Evolutionary conservation across 495 filamentous ascomycete species (phyloP), one percentile per base, ranked within the genome.

Genomic region (Evansstolkia leycettana): DNA sequence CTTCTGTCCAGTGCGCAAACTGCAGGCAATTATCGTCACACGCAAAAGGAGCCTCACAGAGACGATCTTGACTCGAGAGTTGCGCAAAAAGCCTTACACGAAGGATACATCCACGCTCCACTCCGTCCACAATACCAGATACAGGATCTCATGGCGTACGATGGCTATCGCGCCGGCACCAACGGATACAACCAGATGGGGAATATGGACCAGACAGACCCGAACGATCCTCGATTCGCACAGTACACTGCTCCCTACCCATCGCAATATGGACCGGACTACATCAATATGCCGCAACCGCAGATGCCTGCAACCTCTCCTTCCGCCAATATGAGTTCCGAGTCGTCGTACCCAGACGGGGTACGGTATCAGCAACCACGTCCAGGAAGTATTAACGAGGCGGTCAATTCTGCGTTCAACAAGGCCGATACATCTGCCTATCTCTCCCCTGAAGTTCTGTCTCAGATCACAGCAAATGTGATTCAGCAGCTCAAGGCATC

Each of bases 391-490:
- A 57, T 61, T 58, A 73, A 65, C 40, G 66, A 70, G 25, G 68
- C 68, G 38, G 64, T 72, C 17, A 55, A 44, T 34, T 65, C 61
- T 6, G 65, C 69, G 1, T 58, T 70, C 12, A 36, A 58, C 27
- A 50, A 54, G 28, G 49, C 52, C 4, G 54, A 58, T 24, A 48
- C 51, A 12, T 38, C 57, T 1, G 46, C 45, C 13, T 62, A 67
- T 27, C 38, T 71, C 10, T 60, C 68, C 1, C 69, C 67, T 1
- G 69, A 73, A 6, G 44, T 72, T 2, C 45, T 73, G 25, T 56
- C 62, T 16, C 65, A 71, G 39, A 64, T 68, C 34, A 73, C 69
- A 1, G 62, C 67, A 19, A 70, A 51, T 10, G 69, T 73, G 1
- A 65, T 73, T 31, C 67, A 73, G 40, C 65, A 72, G 31, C 54